These are phyloP conservation scores for Fusarium annulatum DNA, from an alignment of 2,329 filamentous ascomycete species.

Conservation along the genomic window DNA sequence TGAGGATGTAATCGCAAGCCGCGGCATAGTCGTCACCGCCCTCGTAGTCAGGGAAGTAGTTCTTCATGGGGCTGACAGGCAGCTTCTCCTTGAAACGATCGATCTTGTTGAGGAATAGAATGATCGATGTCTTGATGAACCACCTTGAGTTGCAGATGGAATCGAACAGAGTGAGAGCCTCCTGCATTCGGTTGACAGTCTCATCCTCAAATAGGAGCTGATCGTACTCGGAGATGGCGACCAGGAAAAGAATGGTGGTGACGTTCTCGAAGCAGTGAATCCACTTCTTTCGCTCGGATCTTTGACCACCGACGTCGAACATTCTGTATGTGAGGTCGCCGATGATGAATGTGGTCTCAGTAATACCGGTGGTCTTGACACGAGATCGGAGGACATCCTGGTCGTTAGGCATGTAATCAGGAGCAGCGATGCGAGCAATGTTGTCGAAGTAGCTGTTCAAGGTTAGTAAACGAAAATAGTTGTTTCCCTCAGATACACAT, in stretches of 20 bases:
- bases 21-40: slow-evolving; percentile 94
- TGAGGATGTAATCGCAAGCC: slow-evolving; percentile 98
- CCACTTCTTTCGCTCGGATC: slow-evolving; percentile 99
- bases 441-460: slow-evolving; percentile 90
- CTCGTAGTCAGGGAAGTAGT: slow-evolving; percentile 92
- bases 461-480: slow-evolving; percentile 47
- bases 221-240: slow-evolving; percentile 97
- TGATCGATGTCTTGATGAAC: slow-evolving; percentile 92
- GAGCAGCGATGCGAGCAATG: slow-evolving; percentile 87
- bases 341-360: slow-evolving; percentile 95
- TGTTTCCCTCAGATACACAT: slow-evolving; percentile 55
- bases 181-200: slow-evolving; percentile 95
- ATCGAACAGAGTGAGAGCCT: slow-evolving; percentile 86
- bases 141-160: slow-evolving; percentile 89
- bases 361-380: slow-evolving; percentile 98
- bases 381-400: slow-evolving; percentile 94
- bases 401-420: slow-evolving; percentile 94
- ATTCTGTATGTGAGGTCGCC: slow-evolving; percentile 95
- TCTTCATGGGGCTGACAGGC: slow-evolving; percentile 83
- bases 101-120: slow-evolving; percentile 91
- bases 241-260: slow-evolving; percentile 94
- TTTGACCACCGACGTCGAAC: slow-evolving; percentile 96
- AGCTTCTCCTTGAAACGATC: slow-evolving; percentile 91
- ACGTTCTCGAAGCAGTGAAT: slow-evolving; percentile 99
- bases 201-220: slow-evolving; percentile 96